phyloP scores from a whole-genome alignment of 192 early-diverging fungal genomes.

The Lobosporangium transversale region DNA sequence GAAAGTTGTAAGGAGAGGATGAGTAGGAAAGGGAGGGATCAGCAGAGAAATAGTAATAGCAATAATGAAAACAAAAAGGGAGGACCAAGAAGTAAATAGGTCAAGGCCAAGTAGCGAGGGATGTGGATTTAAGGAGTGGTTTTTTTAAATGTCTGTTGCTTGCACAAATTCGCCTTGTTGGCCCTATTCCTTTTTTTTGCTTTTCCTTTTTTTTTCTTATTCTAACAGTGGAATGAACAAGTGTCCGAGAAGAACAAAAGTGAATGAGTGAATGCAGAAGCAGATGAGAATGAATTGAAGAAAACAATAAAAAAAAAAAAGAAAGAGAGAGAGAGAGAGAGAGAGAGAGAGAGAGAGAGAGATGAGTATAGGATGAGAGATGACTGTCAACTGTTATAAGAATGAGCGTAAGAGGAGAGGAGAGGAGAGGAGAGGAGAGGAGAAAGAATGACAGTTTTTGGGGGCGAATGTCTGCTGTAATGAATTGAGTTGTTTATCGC shows the following conservation, averaged over 20 bases:
- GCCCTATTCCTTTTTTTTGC: too few species aligned
- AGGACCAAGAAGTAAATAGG: not conserved
- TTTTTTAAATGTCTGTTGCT: too few species aligned
- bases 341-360: conserved; percentile 5
- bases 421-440: too few species aligned
- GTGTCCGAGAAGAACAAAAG: not conserved
- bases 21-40: not conserved
- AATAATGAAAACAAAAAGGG: conserved; percentile 5
- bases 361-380: too few species aligned
- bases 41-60: conserved; percentile 1
- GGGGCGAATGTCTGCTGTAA: too few species aligned
- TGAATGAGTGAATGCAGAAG: not conserved
- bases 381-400: not conserved
- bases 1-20: not conserved
- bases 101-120: too few species aligned
- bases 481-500: too few species aligned
- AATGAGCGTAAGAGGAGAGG: not conserved
- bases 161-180: too few species aligned
- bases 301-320: not conserved
- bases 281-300: not conserved
- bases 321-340: conserved; percentile 1
- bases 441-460: too few species aligned
- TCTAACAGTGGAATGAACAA: too few species aligned
- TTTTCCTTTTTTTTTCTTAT: too few species aligned
- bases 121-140: too few species aligned